Conservation (phyloP, 2,329 filamentous ascomycete genomes). For the Exophiala lecanii-corni region DNA sequence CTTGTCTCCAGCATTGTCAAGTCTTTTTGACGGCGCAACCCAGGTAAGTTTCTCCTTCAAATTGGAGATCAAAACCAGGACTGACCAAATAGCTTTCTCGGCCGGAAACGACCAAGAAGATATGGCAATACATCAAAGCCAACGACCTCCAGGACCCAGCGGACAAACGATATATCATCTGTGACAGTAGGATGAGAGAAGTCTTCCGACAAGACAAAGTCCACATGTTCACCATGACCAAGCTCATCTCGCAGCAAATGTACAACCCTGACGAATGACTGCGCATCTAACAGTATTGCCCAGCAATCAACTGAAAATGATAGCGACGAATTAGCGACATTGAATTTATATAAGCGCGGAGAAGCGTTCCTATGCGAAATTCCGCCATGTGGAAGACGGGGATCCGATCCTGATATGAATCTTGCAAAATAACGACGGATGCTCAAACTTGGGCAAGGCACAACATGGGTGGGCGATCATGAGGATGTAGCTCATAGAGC, state of each 20-base stretch:
- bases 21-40: slow-evolving; percentile 41
- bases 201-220: slow-evolving; percentile 89
- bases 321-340: no score
- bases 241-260: slow-evolving; percentile 82
- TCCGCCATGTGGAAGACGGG: no score
- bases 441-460: no score
- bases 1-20: slow-evolving; percentile 42
- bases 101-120: slow-evolving; percentile 90
- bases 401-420: no score
- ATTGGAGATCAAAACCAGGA: no score
- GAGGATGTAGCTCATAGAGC: no score
- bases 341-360: no score
- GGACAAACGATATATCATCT: slow-evolving; percentile 88
- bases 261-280: slow-evolving; percentile 72
- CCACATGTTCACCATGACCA: slow-evolving; percentile 99
- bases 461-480: no score
- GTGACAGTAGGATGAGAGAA: slow-evolving; percentile 84
- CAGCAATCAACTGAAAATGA: no score
- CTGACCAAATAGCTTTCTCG: slow-evolving; percentile 66
- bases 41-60: slow-evolving; percentile 41
- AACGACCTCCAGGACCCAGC: slow-evolving; percentile 83
- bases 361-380: no score
- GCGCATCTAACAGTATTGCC: no score
- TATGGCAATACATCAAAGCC: slow-evolving; percentile 92
- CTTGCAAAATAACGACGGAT: no score